Conservation (phyloP, 2,329 filamentous ascomycete genomes). For the Raffaelea ambrosiae region DNA sequence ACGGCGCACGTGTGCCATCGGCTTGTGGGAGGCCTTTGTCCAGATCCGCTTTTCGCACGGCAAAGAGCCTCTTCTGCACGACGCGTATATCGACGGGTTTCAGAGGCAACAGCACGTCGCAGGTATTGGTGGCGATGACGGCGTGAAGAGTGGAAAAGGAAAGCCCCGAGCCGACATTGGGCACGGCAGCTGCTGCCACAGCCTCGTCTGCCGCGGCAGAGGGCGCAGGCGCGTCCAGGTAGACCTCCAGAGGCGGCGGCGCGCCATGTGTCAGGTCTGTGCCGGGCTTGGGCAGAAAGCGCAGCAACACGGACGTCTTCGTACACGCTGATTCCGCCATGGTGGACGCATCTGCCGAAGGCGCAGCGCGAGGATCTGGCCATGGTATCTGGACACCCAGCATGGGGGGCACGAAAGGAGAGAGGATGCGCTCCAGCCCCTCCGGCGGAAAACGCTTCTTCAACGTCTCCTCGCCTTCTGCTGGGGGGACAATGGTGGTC, state of each 20-base stretch:
- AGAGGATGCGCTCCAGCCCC: conserved; percentile 28
- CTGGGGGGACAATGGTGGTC: background rate
- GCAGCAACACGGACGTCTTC: conserved; percentile 32
- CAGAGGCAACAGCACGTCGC: conserved; percentile 37
- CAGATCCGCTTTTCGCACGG: conserved; percentile 16
- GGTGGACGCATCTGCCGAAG: background rate
- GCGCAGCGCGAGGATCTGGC: too few relatives aligned
- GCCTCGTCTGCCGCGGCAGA: background rate
- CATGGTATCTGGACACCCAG: conserved; percentile 25
- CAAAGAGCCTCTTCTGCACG: conserved; percentile 25
- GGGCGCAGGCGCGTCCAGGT: conserved; percentile 13
- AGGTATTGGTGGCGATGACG: conserved; percentile 26
- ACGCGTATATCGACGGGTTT: conserved; percentile 41
- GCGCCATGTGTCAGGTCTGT: conserved; percentile 4
- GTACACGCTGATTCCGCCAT: too few relatives aligned
- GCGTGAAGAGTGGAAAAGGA: conserved; percentile 13
- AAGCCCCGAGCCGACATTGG: too few relatives aligned
- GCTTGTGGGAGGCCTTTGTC: too few relatives aligned
- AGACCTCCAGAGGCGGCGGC: conserved; percentile 27
- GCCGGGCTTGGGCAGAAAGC: conserved; percentile 32
- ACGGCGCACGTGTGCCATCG: too few relatives aligned
- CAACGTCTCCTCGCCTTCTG: background rate
- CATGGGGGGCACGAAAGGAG: conserved; percentile 38
- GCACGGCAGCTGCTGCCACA: background rate
- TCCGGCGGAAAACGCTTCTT: conserved; percentile 4